Base-by-base conservation (phyloP, 2,329 filamentous ascomycete genomes). In the Colletotrichum sp. region DNA sequence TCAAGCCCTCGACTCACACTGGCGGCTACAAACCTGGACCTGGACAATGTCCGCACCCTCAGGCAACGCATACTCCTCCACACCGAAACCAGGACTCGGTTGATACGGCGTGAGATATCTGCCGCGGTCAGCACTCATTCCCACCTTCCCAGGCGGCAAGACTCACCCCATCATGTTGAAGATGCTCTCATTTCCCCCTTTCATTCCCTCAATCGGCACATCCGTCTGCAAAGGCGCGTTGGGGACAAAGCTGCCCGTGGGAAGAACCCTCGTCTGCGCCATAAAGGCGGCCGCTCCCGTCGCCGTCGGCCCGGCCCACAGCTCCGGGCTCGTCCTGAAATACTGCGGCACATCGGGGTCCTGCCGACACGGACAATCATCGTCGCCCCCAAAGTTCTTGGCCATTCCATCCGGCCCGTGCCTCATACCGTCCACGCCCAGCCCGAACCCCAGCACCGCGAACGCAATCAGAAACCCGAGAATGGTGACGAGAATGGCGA, bases 41-140 rank as follows among this genome's bases (percentile, higher is more conserved):
- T 95, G 93, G 32, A 92, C 87, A 66, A 95, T 94, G 74, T 93
- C 92, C 0, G 93, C 90, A 14, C 92, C 93, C 8, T 86, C 82
- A 1, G 93, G 94, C 18, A 95, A 83, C 4, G 93, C 88, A 79
- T 93, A 94, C 83, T 96, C 94, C 18, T 93, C 86, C 1, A 95
- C 93, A 4, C 94, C 94, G 78, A 95, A 96, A 2, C 94, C 94
- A 0, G 93, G 90, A 71, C 93, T 92, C 0, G 93, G 92, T 76
- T 90, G 91, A 83, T 95, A 96, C 5, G 94, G 93, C 52, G 91
- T 92, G 34, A 95, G 83, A 77, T 92, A 90, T 7, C 81, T 82
- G 28, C 18, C n/a, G 16, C 55, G 30, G 39, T 71, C 39, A 72
- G 66, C 55, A 32, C 39, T 30, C 52, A 4, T 24, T 34, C 14